Evolutionary conservation across 352 stramenopile species (phyloP).

Genomic region (Globisporangium irregulare): DNA sequence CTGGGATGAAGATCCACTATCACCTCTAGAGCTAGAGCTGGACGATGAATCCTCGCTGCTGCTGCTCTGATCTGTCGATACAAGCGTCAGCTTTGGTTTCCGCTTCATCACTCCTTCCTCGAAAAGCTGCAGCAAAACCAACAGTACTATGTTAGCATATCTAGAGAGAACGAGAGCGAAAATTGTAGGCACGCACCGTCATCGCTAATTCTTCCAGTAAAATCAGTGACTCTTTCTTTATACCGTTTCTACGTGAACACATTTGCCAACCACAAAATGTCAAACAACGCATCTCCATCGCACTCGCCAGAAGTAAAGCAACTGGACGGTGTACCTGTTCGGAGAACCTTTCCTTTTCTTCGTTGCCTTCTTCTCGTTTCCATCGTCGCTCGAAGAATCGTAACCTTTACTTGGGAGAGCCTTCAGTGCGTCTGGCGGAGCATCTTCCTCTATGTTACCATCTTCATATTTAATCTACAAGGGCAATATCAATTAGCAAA

Average conservation of each 20-base stretch:
- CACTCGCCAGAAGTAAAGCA: not conserved
- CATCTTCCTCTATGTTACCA: conserved; percentile 55
- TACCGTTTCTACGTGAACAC: conserved; percentile 11
- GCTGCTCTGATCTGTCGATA: conserved; percentile 12
- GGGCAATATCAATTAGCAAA: conserved; percentile 1
- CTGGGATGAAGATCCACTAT: conserved; percentile 6
- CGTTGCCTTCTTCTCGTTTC: not conserved
- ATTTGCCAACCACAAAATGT: not conserved
- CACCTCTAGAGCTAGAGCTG: conserved; percentile 16
- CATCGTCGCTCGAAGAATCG: not conserved
- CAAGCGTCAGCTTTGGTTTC: conserved; percentile 37
- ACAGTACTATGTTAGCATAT: not conserved
- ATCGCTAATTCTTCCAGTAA: conserved; percentile 65
- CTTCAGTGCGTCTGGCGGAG: conserved; percentile 33
- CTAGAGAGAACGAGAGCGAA: not conserved
- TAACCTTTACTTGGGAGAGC: not conserved
- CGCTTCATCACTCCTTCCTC: conserved; percentile 49
- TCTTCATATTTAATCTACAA: conserved; percentile 50
- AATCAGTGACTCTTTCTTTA: conserved; percentile 45
- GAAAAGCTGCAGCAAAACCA: conserved; percentile 36
- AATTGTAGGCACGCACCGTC: conserved; percentile 30
- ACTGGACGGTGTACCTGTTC: conserved; percentile 2
- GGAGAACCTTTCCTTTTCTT: not conserved
- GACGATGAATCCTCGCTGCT: conserved; percentile 26
- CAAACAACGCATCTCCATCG: not conserved